Evolutionary conservation across 2,329 filamentous ascomycete species (phyloP), one percentile per base, ranked within the genome.

Genomic region (Pseudomassariella vexata): DNA sequence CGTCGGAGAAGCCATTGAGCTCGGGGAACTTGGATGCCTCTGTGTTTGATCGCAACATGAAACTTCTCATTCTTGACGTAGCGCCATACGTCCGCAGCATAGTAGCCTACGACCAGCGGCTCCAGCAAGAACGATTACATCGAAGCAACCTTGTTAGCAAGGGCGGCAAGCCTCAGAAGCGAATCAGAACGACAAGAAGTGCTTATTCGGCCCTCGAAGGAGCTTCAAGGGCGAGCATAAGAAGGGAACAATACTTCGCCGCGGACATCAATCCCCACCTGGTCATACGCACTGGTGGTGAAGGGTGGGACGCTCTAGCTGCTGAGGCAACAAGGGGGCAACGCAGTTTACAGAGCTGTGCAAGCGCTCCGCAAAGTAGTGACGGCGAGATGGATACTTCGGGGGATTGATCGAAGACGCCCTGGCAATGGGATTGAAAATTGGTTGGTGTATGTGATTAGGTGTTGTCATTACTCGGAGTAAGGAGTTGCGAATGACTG

Each of bases 81-180:
- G 89, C 88, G 0, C 92, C 94, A 0, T 96, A 86, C 54, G 75
- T 96, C n/a, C 83, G 94, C 9, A 70, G 73, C 22, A 96, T 98
- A 38, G 79, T 90, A 2, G 69, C 79, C 0, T 84, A 82, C 50
- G 90, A 96, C 46, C 63, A 77, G 14, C 69, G 68, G 1, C 70
- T 92, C 2, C 82, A 87, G 48, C 66, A 76, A 39, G 76, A 86
- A 41, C 74, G 86, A 9, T 53, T 74, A 6, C 70, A 71, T 12
- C 57, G 85, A 8, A 77, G 76, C 42, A 76, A 67, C 33, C 55
- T 87, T 1, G 58, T 85, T 9, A 76, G 73, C 32, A 73, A 79
- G 40, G 73, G 73, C 5, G 72, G 70, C 10, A 53, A 51, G 24
- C 49, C 55, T 1, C 70, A 66, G 50, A 82, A 81, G 50, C 68